phyloP scores from a whole-genome alignment of 192 early-diverging fungal species.

The Podila epicladia region DNA sequence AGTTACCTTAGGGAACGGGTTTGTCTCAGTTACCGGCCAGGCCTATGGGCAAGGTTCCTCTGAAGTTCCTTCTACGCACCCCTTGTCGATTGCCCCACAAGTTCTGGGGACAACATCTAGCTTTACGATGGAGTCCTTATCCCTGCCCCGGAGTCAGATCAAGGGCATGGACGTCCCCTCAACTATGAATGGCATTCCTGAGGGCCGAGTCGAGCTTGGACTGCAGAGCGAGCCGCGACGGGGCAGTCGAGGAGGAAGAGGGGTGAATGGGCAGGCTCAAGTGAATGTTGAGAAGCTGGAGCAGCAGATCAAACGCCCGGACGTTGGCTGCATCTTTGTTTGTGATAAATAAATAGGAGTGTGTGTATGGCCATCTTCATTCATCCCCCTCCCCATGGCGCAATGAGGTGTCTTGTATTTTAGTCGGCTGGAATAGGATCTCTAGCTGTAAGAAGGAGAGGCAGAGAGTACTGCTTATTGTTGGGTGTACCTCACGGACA shows the following conservation, averaged over 20 bases:
- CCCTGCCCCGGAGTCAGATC: neutral
- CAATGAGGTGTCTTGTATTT: too few species aligned
- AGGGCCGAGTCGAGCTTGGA: constrained; percentile 37
- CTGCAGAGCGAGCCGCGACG: constrained; percentile 18
- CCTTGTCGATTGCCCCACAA: neutral
- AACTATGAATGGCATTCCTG: constrained; percentile 30
- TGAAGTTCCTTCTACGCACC: neutral
- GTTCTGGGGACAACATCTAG: neutral
- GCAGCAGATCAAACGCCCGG: constrained; percentile 37
- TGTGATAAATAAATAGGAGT: constrained; percentile 2
- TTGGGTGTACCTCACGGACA: too few species aligned
- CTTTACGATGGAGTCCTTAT: neutral
- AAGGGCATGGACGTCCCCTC: constrained; percentile 4
- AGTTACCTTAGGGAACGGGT: too few species aligned
- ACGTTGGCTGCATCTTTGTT: constrained; percentile 44
- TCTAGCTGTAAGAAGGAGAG: too few species aligned
- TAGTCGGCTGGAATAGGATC: too few species aligned
- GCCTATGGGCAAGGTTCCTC: neutral
- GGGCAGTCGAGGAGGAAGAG: neutral
- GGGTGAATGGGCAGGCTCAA: constrained; percentile 1
- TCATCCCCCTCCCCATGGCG: too few species aligned
- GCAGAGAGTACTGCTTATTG: too few species aligned
- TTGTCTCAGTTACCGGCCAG: neutral
- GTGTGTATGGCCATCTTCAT: too few species aligned
- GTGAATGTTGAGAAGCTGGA: constrained; percentile 23